Conservation (phyloP, 192 early-diverging fungal genomes). For the Coemansia furcata region DNA sequence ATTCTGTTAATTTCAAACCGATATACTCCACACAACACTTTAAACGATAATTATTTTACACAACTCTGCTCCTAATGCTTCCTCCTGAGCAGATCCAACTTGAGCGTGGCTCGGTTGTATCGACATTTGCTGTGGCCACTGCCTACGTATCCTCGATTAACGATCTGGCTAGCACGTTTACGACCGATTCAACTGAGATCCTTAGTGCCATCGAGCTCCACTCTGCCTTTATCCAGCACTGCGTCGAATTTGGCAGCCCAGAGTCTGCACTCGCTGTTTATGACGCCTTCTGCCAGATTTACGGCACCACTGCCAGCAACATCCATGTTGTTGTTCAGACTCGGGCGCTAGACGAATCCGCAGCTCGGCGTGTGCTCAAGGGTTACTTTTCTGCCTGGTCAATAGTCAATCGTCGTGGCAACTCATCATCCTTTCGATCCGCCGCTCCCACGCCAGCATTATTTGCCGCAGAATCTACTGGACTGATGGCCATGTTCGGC, state of each 20-base stretch:
- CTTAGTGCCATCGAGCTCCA: conserved; percentile 15
- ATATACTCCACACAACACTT: neutral
- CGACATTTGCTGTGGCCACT: neutral
- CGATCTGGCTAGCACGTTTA: neutral
- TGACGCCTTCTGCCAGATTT: conserved; percentile 3
- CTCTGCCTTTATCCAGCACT: conserved; percentile 13
- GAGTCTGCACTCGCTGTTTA: conserved; percentile 4
- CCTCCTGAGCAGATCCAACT: neutral
- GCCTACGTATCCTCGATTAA: neutral
- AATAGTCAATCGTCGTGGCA: neutral
- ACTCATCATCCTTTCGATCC: neutral
- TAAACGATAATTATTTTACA: neutral
- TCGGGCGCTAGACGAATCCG: conserved; percentile 4
- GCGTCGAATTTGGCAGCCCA: conserved; percentile 1
- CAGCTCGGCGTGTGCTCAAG: conserved; percentile 17
- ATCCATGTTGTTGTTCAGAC: conserved; percentile 19
- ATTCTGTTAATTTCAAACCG: neutral
- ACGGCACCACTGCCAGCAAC: neutral
- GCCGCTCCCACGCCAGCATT: conserved; percentile 8
- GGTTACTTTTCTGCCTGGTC: conserved; percentile 31
- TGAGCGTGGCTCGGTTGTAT: neutral
- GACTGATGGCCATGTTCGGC: conserved; percentile 84
- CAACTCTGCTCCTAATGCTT: neutral
- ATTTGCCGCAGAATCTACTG: conserved; percentile 51
- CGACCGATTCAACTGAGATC: neutral